Percentiles rank a stretch among this genome's conserved stretches.
These are phyloP conservation scores for Piloderma croceum DNA, from an alignment of 768 basidiomycete species.

Conservation along the genomic window DNA sequence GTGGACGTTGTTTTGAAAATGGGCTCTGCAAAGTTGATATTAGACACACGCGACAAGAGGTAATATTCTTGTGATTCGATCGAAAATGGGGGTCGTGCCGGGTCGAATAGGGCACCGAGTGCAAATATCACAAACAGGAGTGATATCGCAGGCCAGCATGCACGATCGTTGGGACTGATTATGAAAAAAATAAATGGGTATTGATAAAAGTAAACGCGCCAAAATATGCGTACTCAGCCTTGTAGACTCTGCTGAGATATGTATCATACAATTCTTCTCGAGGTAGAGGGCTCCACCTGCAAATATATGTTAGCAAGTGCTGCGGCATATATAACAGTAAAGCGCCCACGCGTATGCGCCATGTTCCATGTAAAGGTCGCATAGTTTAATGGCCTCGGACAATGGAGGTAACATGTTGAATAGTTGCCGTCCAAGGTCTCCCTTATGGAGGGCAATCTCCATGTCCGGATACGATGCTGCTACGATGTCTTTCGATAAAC, in stretches of 20 bases:
- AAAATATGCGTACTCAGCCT: conserved; percentile 42
- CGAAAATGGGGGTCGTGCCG: conserved; percentile 39
- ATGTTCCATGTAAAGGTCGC: conserved; percentile 60
- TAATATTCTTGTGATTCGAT: conserved; percentile 59
- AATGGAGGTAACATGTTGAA: conserved; percentile 48
- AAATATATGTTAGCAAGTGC: not conserved
- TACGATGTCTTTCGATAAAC: conserved; percentile 37
- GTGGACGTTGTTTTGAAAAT: too few species aligned
- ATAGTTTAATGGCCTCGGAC: conserved; percentile 54
- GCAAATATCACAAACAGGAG: conserved; percentile 65
- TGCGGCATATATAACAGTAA: not conserved
- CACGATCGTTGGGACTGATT: too few species aligned
- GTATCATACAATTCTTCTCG: conserved; percentile 53
- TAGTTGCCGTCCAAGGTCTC: conserved; percentile 38
- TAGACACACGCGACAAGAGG: conserved; percentile 51
- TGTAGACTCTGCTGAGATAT: conserved; percentile 49
- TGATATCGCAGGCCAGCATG: conserved; percentile 54
- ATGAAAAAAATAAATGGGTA: too few species aligned
- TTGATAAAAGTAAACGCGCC: too few species aligned
- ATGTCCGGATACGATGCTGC: conserved; percentile 32
- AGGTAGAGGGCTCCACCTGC: conserved; percentile 50
- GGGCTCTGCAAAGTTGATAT: conserved; percentile 39
- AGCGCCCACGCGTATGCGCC: conserved; percentile 50
- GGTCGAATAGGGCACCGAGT: conserved; percentile 59
- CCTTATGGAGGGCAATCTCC: conserved; percentile 23